A percentile compares a stretch with the other conserved stretches of the same genome.
Conservation (phyloP, 768 basidiomycete species). For the Xerocomellus chrysenteron region DNA sequence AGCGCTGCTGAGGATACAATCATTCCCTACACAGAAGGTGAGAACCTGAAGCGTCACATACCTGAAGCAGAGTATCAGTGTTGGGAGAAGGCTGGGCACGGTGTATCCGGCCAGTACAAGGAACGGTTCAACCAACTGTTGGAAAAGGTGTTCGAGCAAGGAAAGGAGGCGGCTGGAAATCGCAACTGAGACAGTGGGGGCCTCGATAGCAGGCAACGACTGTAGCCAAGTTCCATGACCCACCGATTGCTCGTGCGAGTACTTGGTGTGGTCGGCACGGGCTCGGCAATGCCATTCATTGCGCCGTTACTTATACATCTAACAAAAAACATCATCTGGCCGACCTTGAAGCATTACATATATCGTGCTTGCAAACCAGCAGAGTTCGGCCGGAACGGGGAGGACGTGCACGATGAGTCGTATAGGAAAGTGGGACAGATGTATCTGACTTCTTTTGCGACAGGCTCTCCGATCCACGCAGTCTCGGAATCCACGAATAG, state of each 20-base stretch:
- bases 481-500: no score
- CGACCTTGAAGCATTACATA: no score
- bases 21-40: constrained; percentile 51
- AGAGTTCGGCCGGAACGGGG: no score
- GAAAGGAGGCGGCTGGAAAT: constrained; percentile 20
- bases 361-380: no score
- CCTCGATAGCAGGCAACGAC: neutral
- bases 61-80: constrained; percentile 52
- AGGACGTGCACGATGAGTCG: no score
- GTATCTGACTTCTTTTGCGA: no score
- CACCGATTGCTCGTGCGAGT: neutral
- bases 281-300: no score
- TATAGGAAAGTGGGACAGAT: no score
- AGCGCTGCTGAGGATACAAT: constrained; percentile 68
- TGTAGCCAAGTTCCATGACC: neutral
- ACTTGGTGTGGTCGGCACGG: neutral
- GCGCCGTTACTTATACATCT: no score
- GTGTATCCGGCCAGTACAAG: constrained; percentile 48
- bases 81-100: constrained; percentile 68
- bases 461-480: no score
- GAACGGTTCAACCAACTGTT: constrained; percentile 55
- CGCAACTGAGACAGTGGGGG: no score
- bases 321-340: no score
- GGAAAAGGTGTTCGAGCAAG: constrained; percentile 57
- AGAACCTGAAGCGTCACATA: constrained; percentile 56